Evolutionary conservation across 257 asterid genomes (phyloP), one percentile per base, ranked within the genome.

Genomic region (Sherardia arvensis): DNA sequence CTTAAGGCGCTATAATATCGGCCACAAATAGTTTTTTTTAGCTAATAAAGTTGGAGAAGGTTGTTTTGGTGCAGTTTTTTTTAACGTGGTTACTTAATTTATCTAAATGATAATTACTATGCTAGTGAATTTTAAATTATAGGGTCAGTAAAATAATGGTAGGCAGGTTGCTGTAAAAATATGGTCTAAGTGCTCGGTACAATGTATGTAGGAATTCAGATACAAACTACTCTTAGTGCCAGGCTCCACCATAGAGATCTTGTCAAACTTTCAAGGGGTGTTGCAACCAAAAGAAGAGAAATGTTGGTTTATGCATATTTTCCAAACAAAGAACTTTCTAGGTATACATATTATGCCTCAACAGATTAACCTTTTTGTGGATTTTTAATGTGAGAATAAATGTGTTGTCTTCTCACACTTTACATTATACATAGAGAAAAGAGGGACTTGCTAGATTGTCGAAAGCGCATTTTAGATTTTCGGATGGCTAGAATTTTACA

Each of bases 221-320:
- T 71, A 69, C 34, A 76, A 69, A 77, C 62, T 25, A 61, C 63
- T 8, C 66, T 76, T 55, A 76, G 68, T 34, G 72, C 77, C 33
- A 68, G 60, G 33, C 69, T 76, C 14, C 80, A 76, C 45, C 80
- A 76, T 5, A 64, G 80, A 30, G 71, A 76, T 45, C 80, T 76
- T 54, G 74, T 71, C 18, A 68, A 67, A 43, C 76, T 76, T 56
- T 57, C 64, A n/a, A n/a, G 14, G 80, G 77, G 26, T 76, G 74
- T 58, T 76, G 80, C 51, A 17, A 68, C 48, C 66, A 71, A 43
- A 57, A 8, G 69, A 69, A 66, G 77, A 76, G 74, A 71, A 64
- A 68, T 76, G 61, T 69, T 76, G 32, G 53, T 76, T 0, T 76
- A 76, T 22, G 80, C 71, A 55, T 71, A 49, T 53, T 69, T 76